Evolutionary conservation across 345 rosid species (phyloP).

Genomic region (Rhodamnia argentea): DNA sequence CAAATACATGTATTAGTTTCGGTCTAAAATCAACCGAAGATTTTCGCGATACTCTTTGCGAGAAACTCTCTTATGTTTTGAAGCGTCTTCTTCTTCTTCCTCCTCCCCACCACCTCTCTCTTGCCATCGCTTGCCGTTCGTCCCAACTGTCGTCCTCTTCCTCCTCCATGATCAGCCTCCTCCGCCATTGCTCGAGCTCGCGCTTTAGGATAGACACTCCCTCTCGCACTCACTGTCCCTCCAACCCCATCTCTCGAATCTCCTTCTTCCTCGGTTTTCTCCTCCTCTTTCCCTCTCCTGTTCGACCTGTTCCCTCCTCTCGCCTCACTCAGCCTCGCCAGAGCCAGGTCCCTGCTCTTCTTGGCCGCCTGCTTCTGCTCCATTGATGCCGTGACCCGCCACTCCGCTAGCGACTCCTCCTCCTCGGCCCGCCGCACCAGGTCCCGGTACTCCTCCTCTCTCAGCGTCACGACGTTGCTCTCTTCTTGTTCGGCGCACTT

Average conservation of each 20-base stretch:
- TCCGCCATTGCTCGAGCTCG: slow-evolving; percentile 2
- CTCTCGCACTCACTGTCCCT: not conserved
- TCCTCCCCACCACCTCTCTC: slow-evolving; percentile 1
- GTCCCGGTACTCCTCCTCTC: slow-evolving; percentile 21
- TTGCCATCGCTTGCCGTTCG: slow-evolving; percentile 5
- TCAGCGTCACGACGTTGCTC: slow-evolving; percentile 6
- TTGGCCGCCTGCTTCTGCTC: slow-evolving; percentile 42
- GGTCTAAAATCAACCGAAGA: slow-evolving; percentile 6
- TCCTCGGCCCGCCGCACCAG: slow-evolving; percentile 31
- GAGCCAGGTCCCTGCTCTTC: slow-evolving; percentile 17
- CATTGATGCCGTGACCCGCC: slow-evolving; percentile 30
- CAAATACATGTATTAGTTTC: not conserved
- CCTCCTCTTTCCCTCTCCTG: not conserved
- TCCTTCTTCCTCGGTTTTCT: not conserved
- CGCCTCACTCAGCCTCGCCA: slow-evolving; percentile 15
- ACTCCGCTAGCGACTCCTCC: slow-evolving; percentile 22
- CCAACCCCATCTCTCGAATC: not conserved
- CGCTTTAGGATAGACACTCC: slow-evolving; percentile 19
- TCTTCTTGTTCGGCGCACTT: slow-evolving; percentile 12
- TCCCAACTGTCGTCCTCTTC: not conserved
- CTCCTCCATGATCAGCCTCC: not conserved
- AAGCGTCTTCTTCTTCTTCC: slow-evolving; percentile 2
- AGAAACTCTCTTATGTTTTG: slow-evolving; percentile 11
- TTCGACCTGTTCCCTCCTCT: not conserved
- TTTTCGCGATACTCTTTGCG: slow-evolving; percentile 4